Evolutionary conservation across 148 eudicot genomes (phyloP).

Genomic region (Chenopodium quinoa): DNA sequence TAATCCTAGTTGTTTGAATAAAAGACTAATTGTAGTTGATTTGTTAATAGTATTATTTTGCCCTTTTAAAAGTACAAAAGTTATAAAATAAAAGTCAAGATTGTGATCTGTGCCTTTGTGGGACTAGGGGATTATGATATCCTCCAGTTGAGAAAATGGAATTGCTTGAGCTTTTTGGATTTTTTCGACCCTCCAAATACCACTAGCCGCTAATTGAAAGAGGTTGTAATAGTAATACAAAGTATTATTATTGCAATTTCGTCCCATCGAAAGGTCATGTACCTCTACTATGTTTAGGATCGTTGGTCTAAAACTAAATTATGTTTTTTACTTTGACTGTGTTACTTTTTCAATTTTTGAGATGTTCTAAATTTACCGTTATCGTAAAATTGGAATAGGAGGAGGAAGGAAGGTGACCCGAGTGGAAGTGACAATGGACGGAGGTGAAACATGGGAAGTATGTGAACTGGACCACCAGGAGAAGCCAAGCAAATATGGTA

Average conservation of each 20-base stretch:
- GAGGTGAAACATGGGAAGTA: conserved; percentile 80
- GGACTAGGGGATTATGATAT: neutral
- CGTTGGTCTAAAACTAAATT: too few species aligned
- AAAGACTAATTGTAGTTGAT: too few species aligned
- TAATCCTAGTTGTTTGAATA: neutral
- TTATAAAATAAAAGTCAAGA: neutral
- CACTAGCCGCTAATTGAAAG: neutral
- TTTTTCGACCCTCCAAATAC: neutral
- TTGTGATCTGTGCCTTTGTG: neutral
- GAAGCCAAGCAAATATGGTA: conserved; percentile 73
- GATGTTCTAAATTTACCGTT: neutral
- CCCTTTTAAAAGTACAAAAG: too few species aligned
- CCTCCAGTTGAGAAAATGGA: neutral
- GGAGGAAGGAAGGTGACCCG: conserved; percentile 96
- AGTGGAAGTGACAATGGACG: conserved; percentile 87
- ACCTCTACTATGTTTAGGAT: too few species aligned
- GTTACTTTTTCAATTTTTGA: neutral
- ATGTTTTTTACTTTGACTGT: too few species aligned
- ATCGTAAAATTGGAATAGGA: conserved; percentile 32
- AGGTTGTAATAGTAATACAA: neutral
- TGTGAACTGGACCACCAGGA: conserved; percentile 61
- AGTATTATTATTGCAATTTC: neutral
- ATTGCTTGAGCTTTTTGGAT: conserved; percentile 11
- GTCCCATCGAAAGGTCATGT: conserved; percentile 19
- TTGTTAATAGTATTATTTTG: too few species aligned